Conservation (phyloP, 2,329 filamentous ascomycete species). For the Trichoderma harzianum region DNA sequence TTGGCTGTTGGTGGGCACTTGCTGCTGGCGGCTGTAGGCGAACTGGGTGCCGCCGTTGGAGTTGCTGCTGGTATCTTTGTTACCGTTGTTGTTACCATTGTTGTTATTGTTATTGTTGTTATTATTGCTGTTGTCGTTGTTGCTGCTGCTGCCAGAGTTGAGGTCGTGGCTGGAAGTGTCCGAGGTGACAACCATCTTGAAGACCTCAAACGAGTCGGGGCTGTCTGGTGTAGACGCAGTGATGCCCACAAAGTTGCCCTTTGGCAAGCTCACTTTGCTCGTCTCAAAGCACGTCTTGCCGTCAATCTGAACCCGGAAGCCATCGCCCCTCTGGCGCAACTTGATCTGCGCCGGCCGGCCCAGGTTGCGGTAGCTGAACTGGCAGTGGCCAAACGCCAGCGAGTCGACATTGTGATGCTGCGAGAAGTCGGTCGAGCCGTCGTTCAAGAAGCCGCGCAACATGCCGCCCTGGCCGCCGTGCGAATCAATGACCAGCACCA, state of each 20-base stretch:
- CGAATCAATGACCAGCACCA: constrained; percentile 81
- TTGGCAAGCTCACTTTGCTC: constrained; percentile 71
- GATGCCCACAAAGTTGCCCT: constrained; percentile 80
- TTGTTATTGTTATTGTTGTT: constrained; percentile 40
- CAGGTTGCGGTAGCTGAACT: constrained; percentile 86
- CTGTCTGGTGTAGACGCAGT: constrained; percentile 85
- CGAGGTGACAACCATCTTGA: constrained; percentile 75
- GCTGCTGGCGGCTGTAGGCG: background rate
- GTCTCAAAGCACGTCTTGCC: constrained; percentile 79
- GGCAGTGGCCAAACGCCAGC: constrained; percentile 89
- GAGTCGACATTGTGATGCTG: constrained; percentile 73
- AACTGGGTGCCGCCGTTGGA: constrained; percentile 35
- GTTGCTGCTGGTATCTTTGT: constrained; percentile 25
- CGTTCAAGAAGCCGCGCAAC: constrained; percentile 90
- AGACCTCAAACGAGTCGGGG: constrained; percentile 91
- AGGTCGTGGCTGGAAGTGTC: constrained; percentile 36
- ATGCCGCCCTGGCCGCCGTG: constrained; percentile 75
- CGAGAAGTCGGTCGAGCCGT: constrained; percentile 77
- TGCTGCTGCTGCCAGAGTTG: background rate
- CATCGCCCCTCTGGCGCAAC: constrained; percentile 60
- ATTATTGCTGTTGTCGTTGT: constrained; percentile 25
- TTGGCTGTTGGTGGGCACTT: constrained; percentile 25
- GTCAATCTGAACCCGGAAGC: constrained; percentile 78
- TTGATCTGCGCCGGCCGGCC: constrained; percentile 79
- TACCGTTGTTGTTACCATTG: constrained; percentile 42